Conservation (phyloP, 164 flowering plant species). For the Liriodendron chinense region DNA sequence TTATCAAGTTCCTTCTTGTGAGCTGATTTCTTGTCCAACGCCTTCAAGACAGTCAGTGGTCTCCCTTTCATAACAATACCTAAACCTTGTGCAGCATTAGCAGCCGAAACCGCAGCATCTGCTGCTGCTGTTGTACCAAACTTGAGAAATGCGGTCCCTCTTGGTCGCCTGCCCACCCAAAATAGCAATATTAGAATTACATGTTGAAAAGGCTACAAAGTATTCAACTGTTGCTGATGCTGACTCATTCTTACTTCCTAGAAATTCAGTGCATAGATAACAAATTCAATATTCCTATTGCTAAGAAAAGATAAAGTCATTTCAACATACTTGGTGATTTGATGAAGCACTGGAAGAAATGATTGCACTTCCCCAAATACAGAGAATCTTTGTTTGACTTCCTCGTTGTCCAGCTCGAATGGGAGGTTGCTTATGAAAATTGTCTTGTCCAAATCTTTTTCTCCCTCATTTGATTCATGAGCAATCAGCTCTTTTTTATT, state of each 20-base stretch:
- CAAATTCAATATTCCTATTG: neutral
- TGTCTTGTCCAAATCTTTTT: constrained; percentile 60
- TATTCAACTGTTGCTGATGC: neutral
- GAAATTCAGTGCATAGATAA: neutral
- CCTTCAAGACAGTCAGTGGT: constrained; percentile 68
- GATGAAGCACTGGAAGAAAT: constrained; percentile 82
- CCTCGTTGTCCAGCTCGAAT: constrained; percentile 67
- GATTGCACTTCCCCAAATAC: constrained; percentile 76
- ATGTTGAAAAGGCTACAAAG: neutral
- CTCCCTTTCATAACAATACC: constrained; percentile 83
- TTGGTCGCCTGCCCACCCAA: constrained; percentile 67
- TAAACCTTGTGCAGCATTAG: constrained; percentile 44
- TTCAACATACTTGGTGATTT: constrained; percentile 64
- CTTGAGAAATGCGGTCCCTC: constrained; percentile 91
- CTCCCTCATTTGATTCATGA: constrained; percentile 25
- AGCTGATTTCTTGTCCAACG: constrained; percentile 86
- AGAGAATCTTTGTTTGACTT: constrained; percentile 80
- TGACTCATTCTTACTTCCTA: neutral
- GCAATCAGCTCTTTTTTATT: constrained; percentile 25
- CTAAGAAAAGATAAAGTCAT: neutral
- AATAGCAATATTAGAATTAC: neutral
- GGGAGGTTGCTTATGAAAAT: constrained; percentile 83
- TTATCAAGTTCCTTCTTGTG: constrained; percentile 62
- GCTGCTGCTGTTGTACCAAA: constrained; percentile 60
- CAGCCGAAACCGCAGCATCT: constrained; percentile 70